Evolutionary conservation across 163 green algal genomes (phyloP).

Genomic region (Scenedesmus sp.): DNA sequence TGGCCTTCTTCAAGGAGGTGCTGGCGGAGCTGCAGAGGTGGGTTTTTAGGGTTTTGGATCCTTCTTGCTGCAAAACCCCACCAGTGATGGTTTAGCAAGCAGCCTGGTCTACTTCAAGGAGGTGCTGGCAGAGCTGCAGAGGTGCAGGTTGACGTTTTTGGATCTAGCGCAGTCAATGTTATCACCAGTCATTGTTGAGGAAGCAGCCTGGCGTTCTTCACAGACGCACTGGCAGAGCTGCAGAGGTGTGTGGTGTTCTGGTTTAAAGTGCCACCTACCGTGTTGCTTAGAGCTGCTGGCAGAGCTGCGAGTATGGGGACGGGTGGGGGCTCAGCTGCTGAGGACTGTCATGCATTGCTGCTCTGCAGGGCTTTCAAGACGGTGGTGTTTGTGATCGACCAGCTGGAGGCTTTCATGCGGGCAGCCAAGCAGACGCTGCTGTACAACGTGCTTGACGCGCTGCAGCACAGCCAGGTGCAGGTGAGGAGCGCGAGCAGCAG

Average conservation of each 20-base stretch:
- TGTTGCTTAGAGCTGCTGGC: background rate
- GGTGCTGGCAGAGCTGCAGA: slow-evolving; percentile 78
- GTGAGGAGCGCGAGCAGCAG: slow-evolving; percentile 10
- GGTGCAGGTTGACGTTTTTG: slow-evolving; percentile 37
- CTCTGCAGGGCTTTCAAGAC: slow-evolving; percentile 50
- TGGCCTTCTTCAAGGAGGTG: slow-evolving; percentile 86
- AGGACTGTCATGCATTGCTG: background rate
- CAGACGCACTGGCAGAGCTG: slow-evolving; percentile 77
- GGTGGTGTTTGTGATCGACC: slow-evolving; percentile 63
- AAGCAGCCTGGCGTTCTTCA: slow-evolving; percentile 91
- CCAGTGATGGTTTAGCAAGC: slow-evolving; percentile 66
- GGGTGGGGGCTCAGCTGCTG: background rate
- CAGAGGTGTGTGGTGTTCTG: slow-evolving; percentile 56
- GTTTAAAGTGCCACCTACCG: too few relatives aligned
- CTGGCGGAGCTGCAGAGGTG: slow-evolving; percentile 77
- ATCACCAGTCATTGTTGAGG: slow-evolving; percentile 54
- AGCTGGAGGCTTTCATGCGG: slow-evolving; percentile 49
- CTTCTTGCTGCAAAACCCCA: too few relatives aligned
- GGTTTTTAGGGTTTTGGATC: background rate
- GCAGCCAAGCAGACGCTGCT: slow-evolving; percentile 86
- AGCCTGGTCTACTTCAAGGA: slow-evolving; percentile 89
- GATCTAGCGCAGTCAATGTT: too few relatives aligned
- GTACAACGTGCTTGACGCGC: slow-evolving; percentile 93
- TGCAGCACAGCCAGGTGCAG: slow-evolving; percentile 78
- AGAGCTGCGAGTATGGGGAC: background rate